A percentile compares a stretch with the other conserved stretches of the same genome.
phyloP scores from a whole-genome alignment of 768 basidiomycete genomes.

The Tulasnella sp. region DNA sequence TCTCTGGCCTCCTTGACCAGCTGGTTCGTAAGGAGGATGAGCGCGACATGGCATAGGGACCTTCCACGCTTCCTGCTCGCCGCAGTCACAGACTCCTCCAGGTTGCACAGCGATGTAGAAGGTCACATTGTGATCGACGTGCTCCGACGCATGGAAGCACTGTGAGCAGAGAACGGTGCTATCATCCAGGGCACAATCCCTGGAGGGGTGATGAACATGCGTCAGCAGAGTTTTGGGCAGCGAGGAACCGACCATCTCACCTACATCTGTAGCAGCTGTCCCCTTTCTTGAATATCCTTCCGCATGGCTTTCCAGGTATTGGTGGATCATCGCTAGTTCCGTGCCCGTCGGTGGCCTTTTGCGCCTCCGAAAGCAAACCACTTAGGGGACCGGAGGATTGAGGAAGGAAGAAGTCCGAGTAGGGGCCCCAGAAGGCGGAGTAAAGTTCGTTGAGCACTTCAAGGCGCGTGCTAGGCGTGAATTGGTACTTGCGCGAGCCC shows the following conservation, averaged over 20 bases:
- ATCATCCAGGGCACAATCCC: conserved; percentile 86
- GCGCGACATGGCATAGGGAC: conserved; percentile 56
- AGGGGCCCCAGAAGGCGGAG: conserved; percentile 71
- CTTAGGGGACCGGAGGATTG: conserved; percentile 46
- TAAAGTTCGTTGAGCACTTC: conserved; percentile 79
- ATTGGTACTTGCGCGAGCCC: conserved; percentile 57
- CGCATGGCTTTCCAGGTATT: conserved; percentile 59
- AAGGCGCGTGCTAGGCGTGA: conserved; percentile 38
- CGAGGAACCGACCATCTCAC: conserved; percentile 33
- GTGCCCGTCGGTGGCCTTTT: conserved; percentile 36
- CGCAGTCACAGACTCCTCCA: conserved; percentile 92
- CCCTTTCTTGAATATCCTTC: conserved; percentile 80
- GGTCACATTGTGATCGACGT: conserved; percentile 80
- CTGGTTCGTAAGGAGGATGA: conserved; percentile 52
- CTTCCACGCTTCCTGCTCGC: conserved; percentile 85
- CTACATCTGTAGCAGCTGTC: conserved; percentile 93
- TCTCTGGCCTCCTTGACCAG: conserved; percentile 26
- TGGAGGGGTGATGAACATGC: conserved; percentile 29
- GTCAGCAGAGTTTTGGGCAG: background rate
- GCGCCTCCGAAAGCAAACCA: conserved; percentile 60
- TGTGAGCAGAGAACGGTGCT: conserved; percentile 83
- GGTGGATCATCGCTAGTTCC: conserved; percentile 52
- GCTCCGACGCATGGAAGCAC: conserved; percentile 86
- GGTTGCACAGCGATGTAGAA: conserved; percentile 91
- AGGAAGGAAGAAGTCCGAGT: conserved; percentile 64